Conservation (phyloP, 1,139 yeast species). For the Hyphopichia burtonii region DNA sequence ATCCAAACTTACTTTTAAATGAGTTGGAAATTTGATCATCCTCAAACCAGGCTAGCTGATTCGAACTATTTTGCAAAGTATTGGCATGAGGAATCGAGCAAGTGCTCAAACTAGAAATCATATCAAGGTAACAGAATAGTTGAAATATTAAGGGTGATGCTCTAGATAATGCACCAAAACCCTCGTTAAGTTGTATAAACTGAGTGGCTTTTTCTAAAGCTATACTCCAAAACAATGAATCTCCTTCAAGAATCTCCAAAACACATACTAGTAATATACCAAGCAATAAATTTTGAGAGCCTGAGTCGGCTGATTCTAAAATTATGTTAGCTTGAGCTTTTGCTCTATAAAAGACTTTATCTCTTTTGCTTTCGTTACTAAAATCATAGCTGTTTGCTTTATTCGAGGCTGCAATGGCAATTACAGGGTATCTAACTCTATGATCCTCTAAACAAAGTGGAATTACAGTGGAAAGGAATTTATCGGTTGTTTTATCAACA, state of each 20-base stretch:
- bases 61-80: conserved; percentile 3
- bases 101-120: conserved; percentile 19
- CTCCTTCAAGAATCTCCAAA: conserved; percentile 19
- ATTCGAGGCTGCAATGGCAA: conserved; percentile 19
- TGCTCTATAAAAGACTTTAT: conserved; percentile 14
- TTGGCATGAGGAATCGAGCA: conserved; percentile 18
- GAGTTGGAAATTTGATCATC: conserved; percentile 15
- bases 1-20: conserved; percentile 19
- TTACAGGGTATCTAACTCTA: conserved; percentile 15
- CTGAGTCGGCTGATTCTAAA: conserved; percentile 9
- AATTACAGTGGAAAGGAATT: conserved; percentile 16
- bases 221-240: conserved; percentile 17
- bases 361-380: conserved; percentile 10
- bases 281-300: conserved; percentile 12
- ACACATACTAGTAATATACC: conserved; percentile 15
- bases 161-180: conserved; percentile 12
- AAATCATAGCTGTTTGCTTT: conserved; percentile 10
- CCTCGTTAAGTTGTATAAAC: conserved; percentile 17
- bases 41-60: conserved; percentile 10
- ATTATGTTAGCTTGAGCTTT: conserved; percentile 14
- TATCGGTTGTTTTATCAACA: conserved; percentile 18
- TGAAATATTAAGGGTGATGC: conserved; percentile 18
- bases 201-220: conserved; percentile 17
- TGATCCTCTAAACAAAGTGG: conserved; percentile 15
- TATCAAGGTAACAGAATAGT: conserved; percentile 20